Base-by-base conservation (phyloP, 2,329 filamentous ascomycete species). In the Nannizzia gypsea region DNA sequence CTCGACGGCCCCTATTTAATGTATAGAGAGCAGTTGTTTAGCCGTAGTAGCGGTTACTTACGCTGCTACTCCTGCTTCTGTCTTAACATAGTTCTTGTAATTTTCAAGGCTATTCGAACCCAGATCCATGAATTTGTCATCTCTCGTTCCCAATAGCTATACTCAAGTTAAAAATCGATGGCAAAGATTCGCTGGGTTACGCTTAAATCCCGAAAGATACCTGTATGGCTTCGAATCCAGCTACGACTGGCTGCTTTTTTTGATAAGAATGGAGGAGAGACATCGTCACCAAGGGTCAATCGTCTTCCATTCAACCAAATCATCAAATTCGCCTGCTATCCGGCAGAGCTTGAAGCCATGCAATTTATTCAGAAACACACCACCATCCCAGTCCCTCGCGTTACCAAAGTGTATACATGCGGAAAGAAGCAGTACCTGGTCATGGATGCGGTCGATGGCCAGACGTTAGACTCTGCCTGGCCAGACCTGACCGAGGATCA, bases 291-390 rank as follows among this genome's bases (percentile, higher is more conserved):
- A 20, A 22, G 44, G 24, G 44, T 48, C 6, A 22, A 48, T 9
- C 44, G 44, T 24, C 17, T 48, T 22, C 44, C 44, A 48, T 48
- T 48, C 22, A 24, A 26, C 4, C 17, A 20, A 55, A 34, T 60
- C 24, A 42, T 60, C 50, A 60, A 60, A 42, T 26, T 57, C 20
- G 22, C 15, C 9, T 57, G 59, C 31, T 22, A 52, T 38, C 52
- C 20, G 13, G 26, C 40, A n/a, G 59, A 60, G 34, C 26, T 52
- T 38, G 55, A 60, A 42, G 54, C 59, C 5, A 57, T 60, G 42
- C 52, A 57, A 42, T 60, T 26, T 34, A 54, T 50, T 26, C 54
- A 54, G 38, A 28, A 57, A 46, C 15, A 60, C 38, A 60, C 59
- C 9, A 60, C 59, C 17, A 60, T 60, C 15, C 59, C 54, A 6